These are phyloP conservation scores for Rutstroemia sp. DNA, from an alignment of 2,329 filamentous ascomycete species.

Conservation along the genomic window DNA sequence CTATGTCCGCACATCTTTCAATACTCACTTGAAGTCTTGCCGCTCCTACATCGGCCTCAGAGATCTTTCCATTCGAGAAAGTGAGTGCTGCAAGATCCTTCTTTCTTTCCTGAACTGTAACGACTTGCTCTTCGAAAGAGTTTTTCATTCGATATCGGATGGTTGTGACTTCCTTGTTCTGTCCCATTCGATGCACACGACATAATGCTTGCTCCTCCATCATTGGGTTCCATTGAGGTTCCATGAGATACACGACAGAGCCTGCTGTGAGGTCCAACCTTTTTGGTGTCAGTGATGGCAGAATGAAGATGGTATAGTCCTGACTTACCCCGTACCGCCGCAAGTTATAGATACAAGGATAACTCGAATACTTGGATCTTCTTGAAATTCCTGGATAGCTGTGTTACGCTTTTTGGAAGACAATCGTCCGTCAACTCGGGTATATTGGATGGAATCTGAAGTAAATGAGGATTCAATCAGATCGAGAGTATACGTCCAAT, in stretches of 20 bases:
- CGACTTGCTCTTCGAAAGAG: constrained; percentile 12
- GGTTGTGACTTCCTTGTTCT: constrained; percentile 18
- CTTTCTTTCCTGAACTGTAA: not conserved
- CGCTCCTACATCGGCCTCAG: too few species aligned
- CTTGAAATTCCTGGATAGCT: not conserved
- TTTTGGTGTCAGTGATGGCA: not conserved
- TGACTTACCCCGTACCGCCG: not conserved
- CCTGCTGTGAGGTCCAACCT: not conserved
- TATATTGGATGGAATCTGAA: not conserved
- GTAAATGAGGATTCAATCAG: not conserved
- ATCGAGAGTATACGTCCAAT: not conserved
- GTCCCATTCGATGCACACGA: constrained; percentile 20
- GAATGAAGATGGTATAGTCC: not conserved
- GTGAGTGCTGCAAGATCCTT: too few species aligned
- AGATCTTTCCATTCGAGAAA: too few species aligned
- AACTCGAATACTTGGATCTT: not conserved
- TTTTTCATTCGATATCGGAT: constrained; percentile 15
- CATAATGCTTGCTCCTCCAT: constrained; percentile 24
- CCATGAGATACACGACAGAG: not conserved
- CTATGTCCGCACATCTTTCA: too few species aligned
- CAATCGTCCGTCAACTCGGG: not conserved
- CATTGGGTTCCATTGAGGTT: constrained; percentile 23
- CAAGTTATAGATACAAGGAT: not conserved
- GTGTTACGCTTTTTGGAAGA: not conserved
- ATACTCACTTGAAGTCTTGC: too few species aligned